Evolutionary conservation across 2,329 filamentous ascomycete species (phyloP), one percentile per base, ranked within the genome.

Genomic region (Curvularia verruculosa): DNA sequence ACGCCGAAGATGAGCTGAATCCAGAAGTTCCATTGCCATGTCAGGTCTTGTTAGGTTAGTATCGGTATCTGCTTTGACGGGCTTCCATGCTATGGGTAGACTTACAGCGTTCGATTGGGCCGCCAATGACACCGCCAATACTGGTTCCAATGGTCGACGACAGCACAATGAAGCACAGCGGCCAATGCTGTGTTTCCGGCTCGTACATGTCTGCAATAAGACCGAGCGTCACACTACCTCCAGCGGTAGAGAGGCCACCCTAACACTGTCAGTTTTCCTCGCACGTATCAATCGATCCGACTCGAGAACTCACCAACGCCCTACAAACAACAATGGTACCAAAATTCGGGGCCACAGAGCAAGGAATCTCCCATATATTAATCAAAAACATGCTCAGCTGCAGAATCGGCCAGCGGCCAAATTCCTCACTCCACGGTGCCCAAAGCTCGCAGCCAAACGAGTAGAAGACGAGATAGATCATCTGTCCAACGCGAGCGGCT

Each of bases 361-460:
- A n/a, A 78, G 84, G 64, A 89, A 92, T 75, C 89, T 92, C 23
- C 85, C 85, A 91, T 72, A 2, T 85, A 87, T 58, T 90, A 87
- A 63, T 71, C 45, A 65, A 68, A 21, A 66, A 89, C 86, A 81
- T 83, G 91, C 59, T 69, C 84, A 88, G 29, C 84, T 83, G 12
- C 81, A 85, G 3, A 79, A 83, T 49, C 80, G n/a, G 82, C 80
- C 68, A 71, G 29, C 68, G 48, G 90, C 74, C 91, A 58, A 93
- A 81, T 67, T 95, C 91, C 71, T 95, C 91, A 41, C 85, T 89
- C 89, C 90, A 83, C 64, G 21, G 91, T 0, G 91, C 91, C 91
- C 91, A 95, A 0, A 93, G 82, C 74, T 95, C 91, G 72, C 91
- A 95, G 28, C 91, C 91, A 71, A 95, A 92, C 40, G 90, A 90